phyloP scores from a whole-genome alignment of 331 rosid species.

The Acacia concinna region DNA sequence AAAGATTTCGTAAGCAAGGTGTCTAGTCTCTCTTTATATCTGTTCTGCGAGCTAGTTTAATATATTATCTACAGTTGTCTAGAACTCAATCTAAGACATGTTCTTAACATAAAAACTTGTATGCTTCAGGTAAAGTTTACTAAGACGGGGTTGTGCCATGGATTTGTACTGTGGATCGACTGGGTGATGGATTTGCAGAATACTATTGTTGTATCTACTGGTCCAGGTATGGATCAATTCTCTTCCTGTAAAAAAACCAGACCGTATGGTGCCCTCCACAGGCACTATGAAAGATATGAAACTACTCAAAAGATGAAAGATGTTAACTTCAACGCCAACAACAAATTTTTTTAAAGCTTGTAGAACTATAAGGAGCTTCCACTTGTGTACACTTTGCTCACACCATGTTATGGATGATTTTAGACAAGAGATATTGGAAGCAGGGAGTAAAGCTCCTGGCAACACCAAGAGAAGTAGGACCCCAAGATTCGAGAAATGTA shows the following conservation, averaged over 20 bases:
- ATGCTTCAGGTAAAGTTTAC: constrained; percentile 60
- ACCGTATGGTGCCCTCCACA: constrained; percentile 6
- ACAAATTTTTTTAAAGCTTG: neutral
- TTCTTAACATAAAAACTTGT: constrained; percentile 25
- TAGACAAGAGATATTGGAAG: constrained; percentile 91
- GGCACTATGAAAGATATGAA: constrained; percentile 23
- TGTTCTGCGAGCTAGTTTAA: constrained; percentile 13
- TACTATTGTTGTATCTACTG: constrained; percentile 66
- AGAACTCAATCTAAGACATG: neutral
- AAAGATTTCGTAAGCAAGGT: neutral
- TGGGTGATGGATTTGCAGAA: constrained; percentile 82
- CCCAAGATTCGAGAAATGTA: constrained; percentile 21
- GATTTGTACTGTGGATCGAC: constrained; percentile 85
- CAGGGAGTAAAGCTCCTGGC: constrained; percentile 91
- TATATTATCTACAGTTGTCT: neutral
- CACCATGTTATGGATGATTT: constrained; percentile 29
- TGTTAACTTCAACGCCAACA: neutral
- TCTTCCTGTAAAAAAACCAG: neutral
- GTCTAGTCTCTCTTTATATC: constrained; percentile 12
- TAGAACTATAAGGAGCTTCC: constrained; percentile 2
- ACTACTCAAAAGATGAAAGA: constrained; percentile 1
- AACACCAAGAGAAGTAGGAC: constrained; percentile 58
- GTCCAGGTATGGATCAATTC: constrained; percentile 63
- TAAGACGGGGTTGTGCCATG: constrained; percentile 74
- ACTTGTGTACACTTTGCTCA: constrained; percentile 14